Conservation (phyloP, 2,329 filamentous ascomycete species). For the Venturia pyrina region DNA sequence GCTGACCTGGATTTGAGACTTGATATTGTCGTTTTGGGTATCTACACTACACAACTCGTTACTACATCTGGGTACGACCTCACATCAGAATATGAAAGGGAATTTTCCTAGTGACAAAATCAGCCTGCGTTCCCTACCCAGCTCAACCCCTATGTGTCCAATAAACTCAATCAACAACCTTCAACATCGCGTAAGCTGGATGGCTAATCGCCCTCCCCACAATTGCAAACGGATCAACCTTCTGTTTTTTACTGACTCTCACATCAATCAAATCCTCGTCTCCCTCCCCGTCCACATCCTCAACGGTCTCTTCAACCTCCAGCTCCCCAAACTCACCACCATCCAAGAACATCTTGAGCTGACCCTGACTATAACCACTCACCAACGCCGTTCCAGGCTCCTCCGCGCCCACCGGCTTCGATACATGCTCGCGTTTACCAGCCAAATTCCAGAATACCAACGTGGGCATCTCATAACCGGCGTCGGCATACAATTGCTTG, state of each 20-base stretch:
- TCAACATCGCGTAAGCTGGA: conserved; percentile 46
- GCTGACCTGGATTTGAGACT: too few relatives aligned
- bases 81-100: not conserved
- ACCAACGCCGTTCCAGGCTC: conserved; percentile 40
- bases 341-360: conserved; percentile 49
- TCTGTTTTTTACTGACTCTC: conserved; percentile 26
- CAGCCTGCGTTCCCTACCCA: not conserved
- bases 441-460: conserved; percentile 54
- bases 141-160: not conserved
- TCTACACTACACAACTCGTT: not conserved
- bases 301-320: conserved; percentile 29
- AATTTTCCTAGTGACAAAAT: not conserved
- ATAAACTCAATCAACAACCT: conserved; percentile 40
- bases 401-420: conserved; percentile 40
- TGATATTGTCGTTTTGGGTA: not conserved
- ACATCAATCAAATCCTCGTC: conserved; percentile 19
- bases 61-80: not conserved
- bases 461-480: conserved; percentile 49
- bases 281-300: conserved; percentile 23
- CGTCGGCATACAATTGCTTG: conserved; percentile 32
- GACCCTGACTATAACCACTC: conserved; percentile 47
- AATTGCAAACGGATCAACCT: conserved; percentile 34
- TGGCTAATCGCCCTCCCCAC: conserved; percentile 44
- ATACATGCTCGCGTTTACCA: conserved; percentile 28
- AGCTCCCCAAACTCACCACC: conserved; percentile 35